phyloP scores from a whole-genome alignment of 148 eudicot genomes.

The Chenopodium formosanum region DNA sequence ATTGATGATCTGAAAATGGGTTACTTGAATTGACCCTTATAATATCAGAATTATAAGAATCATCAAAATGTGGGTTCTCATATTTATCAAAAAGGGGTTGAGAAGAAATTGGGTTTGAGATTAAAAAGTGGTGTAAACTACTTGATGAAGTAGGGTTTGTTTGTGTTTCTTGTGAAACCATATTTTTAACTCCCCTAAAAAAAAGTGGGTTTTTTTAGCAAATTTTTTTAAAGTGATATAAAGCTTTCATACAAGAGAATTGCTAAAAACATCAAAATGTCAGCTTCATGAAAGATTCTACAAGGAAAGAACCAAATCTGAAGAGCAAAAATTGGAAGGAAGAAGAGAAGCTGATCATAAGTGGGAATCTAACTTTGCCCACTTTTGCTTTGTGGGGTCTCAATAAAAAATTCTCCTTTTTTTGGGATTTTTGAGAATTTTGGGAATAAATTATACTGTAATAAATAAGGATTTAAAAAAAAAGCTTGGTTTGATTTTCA shows the following conservation, averaged over 20 bases:
- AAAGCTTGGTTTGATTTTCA: too few relatives aligned
- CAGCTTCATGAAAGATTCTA: constrained; percentile 49
- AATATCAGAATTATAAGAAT: constrained; percentile 33
- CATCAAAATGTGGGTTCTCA: constrained; percentile 49
- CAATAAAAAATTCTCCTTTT: not conserved
- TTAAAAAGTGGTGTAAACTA: constrained; percentile 63
- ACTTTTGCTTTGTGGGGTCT: constrained; percentile 33
- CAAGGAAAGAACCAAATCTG: constrained; percentile 43
- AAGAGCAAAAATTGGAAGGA: constrained; percentile 25
- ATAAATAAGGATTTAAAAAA: not conserved
- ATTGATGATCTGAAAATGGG: constrained; percentile 34
- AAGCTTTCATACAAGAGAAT: constrained; percentile 21
- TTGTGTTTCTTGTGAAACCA: constrained; percentile 71
- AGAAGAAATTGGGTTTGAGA: constrained; percentile 40
- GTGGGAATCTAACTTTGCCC: constrained; percentile 37
- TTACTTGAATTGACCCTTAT: constrained; percentile 21
- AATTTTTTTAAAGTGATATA: constrained; percentile 11
- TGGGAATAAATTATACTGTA: not conserved
- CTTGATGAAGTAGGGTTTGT: constrained; percentile 44
- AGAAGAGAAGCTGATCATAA: constrained; percentile 15
- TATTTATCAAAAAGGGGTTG: constrained; percentile 41
- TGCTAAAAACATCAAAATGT: constrained; percentile 39
- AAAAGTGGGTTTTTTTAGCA: not conserved
- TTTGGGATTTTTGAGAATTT: not conserved
- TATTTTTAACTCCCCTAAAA: constrained; percentile 21